Conservation (phyloP, 257 asterid genomes). For the Solanum piurae region DNA sequence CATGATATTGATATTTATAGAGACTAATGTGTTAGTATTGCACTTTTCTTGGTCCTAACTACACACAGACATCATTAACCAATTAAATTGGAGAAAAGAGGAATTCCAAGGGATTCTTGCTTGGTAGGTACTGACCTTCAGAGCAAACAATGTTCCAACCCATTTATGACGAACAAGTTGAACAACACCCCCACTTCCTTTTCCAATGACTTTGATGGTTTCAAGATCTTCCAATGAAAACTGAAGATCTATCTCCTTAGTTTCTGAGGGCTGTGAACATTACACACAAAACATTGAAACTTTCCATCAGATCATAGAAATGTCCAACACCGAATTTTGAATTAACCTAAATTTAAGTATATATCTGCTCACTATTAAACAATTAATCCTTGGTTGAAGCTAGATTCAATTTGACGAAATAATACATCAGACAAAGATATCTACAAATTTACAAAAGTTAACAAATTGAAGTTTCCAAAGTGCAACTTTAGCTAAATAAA, state of each 20-base stretch:
- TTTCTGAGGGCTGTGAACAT: conserved; percentile 44
- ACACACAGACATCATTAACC: not conserved
- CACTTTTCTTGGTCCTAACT: not conserved
- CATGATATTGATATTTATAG: not conserved
- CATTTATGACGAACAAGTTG: conserved; percentile 98
- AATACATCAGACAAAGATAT: not conserved
- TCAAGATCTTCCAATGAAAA: conserved; percentile 90
- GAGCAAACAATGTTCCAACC: conserved; percentile 84
- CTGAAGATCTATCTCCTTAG: conserved; percentile 75
- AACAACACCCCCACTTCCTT: conserved; percentile 97
- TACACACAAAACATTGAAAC: not conserved
- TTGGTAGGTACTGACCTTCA: conserved; percentile 51
- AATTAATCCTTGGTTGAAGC: not conserved
- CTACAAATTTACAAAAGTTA: not conserved
- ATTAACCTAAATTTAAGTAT: not conserved
- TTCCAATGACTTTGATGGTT: conserved; percentile 93
- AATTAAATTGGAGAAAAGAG: not conserved
- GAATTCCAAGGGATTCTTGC: not conserved
- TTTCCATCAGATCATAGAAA: not conserved
- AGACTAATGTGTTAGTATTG: not conserved
- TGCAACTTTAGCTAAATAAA: not conserved
- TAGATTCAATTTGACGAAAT: not conserved
- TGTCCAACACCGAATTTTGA: not conserved
- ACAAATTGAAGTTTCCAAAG: not conserved
- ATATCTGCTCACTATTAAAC: not conserved